These are phyloP conservation scores for Fraxinus nigra DNA, from an alignment of 305 asterid species.

Conservation along the genomic window DNA sequence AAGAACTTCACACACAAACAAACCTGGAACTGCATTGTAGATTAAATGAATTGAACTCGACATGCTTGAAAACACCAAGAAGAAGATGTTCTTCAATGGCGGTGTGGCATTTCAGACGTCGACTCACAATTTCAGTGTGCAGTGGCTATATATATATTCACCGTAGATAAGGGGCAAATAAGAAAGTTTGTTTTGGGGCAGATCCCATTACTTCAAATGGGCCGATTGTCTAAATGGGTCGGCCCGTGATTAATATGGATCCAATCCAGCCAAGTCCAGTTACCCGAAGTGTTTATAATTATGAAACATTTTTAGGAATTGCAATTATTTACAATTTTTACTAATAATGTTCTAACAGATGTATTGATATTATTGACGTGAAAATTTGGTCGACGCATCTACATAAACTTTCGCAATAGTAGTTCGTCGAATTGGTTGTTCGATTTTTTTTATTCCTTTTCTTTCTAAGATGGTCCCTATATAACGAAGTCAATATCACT, in stretches of 20 bases:
- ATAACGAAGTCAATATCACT: not conserved
- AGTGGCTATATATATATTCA: not conserved
- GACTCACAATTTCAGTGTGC: not conserved
- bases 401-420: not conserved
- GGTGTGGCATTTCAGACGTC: conserved; percentile 11
- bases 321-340: not conserved
- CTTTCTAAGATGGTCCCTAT: not conserved
- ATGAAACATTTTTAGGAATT: not conserved
- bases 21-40: conserved; percentile 42
- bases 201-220: not conserved
- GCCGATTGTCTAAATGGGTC: not conserved
- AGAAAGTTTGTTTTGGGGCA: not conserved
- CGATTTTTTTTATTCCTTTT: no score
- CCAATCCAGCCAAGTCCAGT: not conserved
- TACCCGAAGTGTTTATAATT: not conserved
- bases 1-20: not conserved
- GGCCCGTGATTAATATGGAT: not conserved
- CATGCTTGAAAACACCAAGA: conserved; percentile 29
- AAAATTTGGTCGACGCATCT: not conserved
- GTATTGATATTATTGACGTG: not conserved
- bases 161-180: not conserved
- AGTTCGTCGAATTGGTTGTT: not conserved
- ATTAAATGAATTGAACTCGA: conserved; percentile 40
- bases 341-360: not conserved
- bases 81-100: conserved; percentile 23